Percentiles rank a stretch among this genome's conserved stretches.
Evolutionary conservation across 768 basidiomycete species (phyloP).

Genomic region (Trametes sanguinea): DNA sequence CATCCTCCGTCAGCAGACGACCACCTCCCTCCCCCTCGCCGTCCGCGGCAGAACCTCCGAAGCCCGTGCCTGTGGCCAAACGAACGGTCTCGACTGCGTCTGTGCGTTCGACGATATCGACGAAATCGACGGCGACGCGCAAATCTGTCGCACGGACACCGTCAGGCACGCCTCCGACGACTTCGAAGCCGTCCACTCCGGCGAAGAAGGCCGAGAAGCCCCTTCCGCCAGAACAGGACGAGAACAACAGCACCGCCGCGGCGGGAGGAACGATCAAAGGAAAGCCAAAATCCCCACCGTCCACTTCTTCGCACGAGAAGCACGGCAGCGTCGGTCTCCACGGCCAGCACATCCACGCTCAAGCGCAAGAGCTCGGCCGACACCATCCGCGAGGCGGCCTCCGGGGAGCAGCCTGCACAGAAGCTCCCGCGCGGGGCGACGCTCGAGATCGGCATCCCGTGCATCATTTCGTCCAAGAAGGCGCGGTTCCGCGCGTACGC

Average conservation of each 20-base stretch:
- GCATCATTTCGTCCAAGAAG: constrained; percentile 82
- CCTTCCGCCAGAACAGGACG: constrained; percentile 16
- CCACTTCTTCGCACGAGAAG: constrained; percentile 22
- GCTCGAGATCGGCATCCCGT: constrained; percentile 85
- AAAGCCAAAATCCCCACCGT: constrained; percentile 12
- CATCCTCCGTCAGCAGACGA: constrained; percentile 23
- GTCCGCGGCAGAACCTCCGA: constrained; percentile 16
- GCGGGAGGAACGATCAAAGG: constrained; percentile 17
- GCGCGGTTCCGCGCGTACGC: constrained; percentile 86
- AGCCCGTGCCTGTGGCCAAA: constrained; percentile 21
- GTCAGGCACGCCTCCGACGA: background rate
- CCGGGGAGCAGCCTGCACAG: constrained; percentile 3
- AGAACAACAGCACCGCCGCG: background rate
- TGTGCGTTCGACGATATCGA: constrained; percentile 29
- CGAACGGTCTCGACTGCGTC: constrained; percentile 33
- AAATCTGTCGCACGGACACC: constrained; percentile 8
- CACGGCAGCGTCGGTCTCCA: constrained; percentile 29
- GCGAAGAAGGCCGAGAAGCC: constrained; percentile 13
- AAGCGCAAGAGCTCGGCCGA: constrained; percentile 43
- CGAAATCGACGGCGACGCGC: constrained; percentile 17
- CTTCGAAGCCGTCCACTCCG: background rate
- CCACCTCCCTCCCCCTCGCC: constrained; percentile 19
- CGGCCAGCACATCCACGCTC: constrained; percentile 35
- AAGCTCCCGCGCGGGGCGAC: constrained; percentile 60
- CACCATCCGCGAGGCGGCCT: constrained; percentile 32